Base-by-base conservation (phyloP, 352 stramenopile species). In the Albugo candida region DNA sequence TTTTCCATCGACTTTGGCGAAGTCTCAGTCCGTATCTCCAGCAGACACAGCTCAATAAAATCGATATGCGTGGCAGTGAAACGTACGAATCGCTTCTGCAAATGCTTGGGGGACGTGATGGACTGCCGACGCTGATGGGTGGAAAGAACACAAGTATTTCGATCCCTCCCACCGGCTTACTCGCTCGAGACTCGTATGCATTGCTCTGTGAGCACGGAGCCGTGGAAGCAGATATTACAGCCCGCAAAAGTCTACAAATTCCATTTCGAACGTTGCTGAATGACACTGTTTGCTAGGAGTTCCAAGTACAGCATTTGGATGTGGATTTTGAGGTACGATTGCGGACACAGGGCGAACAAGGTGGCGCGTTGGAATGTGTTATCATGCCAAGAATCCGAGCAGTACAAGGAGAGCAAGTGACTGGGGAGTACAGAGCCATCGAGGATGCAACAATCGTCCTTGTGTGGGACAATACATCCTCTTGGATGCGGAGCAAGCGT, bases 221-320 rank as follows among this genome's bases (percentile, higher is more conserved):
- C 18, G 79, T 65, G 13, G 66, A 78, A 36, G 58, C 70, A 0
- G 73, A 85, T 42, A 81, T 85, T 50, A 66, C 67, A 24, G 62
- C 73, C 8, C 66, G 73, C 13, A 67, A 61, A 5, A 67, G 50
- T 3, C 53, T 85, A 41, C 70, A 82, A 46, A 42, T 85, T 2
- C 73, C 73, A 5, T 85, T 85, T 53, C 70, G 73, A 19, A 78
- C 83, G 50, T 63, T 53, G 2, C 63, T 59, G 10, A 81, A 83
- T 45, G 68, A 85, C 52, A 83, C 73, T 2, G 54, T 85, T 21
- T 85, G 73, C 59, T 85, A 68, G 70, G 73, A 85, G 44, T 83
- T 72, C 51, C 66, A 72, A 24, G 60, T 85, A 20, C 71, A 79
- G 44, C 51, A 58, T 13, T 61, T 65, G 36, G 70, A 85, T 51